phyloP scores from a whole-genome alignment of 495 filamentous ascomycete genomes.

The Neurospora sp. region DNA sequence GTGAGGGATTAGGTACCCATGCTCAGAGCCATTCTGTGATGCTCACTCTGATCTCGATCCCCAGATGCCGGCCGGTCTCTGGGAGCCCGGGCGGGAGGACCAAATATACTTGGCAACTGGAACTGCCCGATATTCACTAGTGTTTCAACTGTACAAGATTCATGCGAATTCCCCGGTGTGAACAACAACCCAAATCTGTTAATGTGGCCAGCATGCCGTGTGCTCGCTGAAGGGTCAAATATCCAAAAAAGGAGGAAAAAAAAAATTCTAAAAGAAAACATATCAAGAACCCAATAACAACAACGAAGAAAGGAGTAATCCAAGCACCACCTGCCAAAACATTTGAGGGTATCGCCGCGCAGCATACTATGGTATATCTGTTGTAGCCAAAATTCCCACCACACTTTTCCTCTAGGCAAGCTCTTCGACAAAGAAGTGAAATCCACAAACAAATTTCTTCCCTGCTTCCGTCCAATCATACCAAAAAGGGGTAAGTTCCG shows the following conservation, averaged over 20 bases:
- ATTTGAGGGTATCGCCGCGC: neutral
- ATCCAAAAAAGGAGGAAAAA: neutral
- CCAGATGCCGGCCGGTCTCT: neutral
- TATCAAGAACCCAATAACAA: neutral
- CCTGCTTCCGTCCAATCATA: neutral
- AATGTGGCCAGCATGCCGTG: neutral
- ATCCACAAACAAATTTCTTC: neutral
- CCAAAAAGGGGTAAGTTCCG: neutral
- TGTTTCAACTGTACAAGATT: neutral
- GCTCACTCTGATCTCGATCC: neutral
- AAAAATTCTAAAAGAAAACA: neutral
- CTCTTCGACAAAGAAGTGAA: neutral
- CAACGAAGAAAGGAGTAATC: neutral
- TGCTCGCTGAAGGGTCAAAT: neutral
- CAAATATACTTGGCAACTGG: neutral
- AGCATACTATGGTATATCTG: neutral
- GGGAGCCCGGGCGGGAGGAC: neutral
- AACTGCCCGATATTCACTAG: neutral
- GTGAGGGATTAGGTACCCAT: neutral
- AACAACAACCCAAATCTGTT: neutral
- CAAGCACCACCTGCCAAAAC: neutral
- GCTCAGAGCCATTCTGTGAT: neutral
- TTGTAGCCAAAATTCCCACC: neutral
- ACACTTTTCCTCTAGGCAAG: neutral
- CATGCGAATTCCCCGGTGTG: neutral